A percentile compares a stretch with the other conserved stretches of the same genome.
These are phyloP conservation scores for Pilatotrama ljubarskyi DNA, from an alignment of 768 basidiomycete genomes.

Conservation along the genomic window DNA sequence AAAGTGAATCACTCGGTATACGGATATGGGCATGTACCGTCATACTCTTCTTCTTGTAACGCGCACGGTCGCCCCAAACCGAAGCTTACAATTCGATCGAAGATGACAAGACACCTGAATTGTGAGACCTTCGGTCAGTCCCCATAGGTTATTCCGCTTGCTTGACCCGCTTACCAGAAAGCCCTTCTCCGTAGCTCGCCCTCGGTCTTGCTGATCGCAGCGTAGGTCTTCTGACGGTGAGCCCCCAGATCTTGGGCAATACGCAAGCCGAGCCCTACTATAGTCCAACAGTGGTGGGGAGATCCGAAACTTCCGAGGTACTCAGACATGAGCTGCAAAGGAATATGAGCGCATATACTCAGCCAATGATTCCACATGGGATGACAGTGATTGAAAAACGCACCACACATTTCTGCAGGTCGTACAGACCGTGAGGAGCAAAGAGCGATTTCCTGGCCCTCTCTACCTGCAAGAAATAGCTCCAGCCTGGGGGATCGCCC, in stretches of 20 bases:
- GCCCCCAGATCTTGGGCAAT: slow-evolving; percentile 65
- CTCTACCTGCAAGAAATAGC: slow-evolving; percentile 44
- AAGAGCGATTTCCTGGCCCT: slow-evolving; percentile 35
- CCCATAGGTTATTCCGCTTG: neutral
- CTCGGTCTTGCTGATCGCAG: slow-evolving; percentile 46
- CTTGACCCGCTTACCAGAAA: slow-evolving; percentile 53
- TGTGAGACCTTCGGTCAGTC: neutral
- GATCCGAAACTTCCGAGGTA: slow-evolving; percentile 8
- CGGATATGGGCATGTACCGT: slow-evolving; percentile 38
- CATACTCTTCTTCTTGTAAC: slow-evolving; percentile 55
- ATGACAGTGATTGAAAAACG: neutral
- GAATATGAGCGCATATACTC: neutral
- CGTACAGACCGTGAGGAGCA: neutral
- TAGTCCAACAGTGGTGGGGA: slow-evolving; percentile 10
- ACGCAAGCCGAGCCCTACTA: slow-evolving; percentile 49
- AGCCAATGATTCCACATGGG: neutral
- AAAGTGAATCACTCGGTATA: neutral
- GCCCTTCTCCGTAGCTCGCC: slow-evolving; percentile 78
- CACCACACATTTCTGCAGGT: slow-evolving; percentile 15
- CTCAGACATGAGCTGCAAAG: slow-evolving; percentile 5
- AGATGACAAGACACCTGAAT: slow-evolving; percentile 47
- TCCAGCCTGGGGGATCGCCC: slow-evolving; percentile 39
- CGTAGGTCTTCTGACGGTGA: slow-evolving; percentile 64
- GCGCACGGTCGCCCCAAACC: slow-evolving; percentile 62
- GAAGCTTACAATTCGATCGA: slow-evolving; percentile 46